Conservation (phyloP, 805 yeast species). For the Hanseniaspora hatyaiensis region DNA sequence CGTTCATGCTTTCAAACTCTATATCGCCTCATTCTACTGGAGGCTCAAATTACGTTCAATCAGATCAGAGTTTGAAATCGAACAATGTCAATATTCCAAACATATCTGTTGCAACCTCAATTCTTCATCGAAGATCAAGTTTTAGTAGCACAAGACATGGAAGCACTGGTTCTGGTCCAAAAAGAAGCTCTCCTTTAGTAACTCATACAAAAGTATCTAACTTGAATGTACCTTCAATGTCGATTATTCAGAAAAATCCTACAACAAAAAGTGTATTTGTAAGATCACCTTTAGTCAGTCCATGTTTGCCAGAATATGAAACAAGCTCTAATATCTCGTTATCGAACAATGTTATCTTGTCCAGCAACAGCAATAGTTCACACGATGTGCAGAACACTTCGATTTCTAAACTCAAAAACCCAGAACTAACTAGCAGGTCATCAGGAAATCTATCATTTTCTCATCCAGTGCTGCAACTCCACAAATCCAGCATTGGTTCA, state of each 20-base stretch:
- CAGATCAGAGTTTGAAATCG: background rate
- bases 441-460: too few species aligned
- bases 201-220: background rate
- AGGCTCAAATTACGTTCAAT: background rate
- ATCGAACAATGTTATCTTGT: too few species aligned
- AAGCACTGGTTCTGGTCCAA: constrained; percentile 33
- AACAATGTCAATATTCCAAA: constrained; percentile 15
- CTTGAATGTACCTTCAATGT: constrained; percentile 38
- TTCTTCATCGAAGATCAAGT: constrained; percentile 22
- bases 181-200: constrained; percentile 45
- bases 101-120: constrained; percentile 17
- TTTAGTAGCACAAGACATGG: constrained; percentile 22
- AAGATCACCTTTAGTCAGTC: constrained; percentile 47
- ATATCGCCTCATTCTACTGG: constrained; percentile 7
- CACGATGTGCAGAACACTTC: too few species aligned
- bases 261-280: constrained; percentile 24
- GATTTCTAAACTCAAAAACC: too few species aligned
- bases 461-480: background rate
- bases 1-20: background rate
- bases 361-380: too few species aligned
- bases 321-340: too few species aligned
- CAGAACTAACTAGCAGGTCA: too few species aligned
- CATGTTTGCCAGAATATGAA: constrained; percentile 32
- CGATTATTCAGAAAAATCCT: constrained; percentile 49
- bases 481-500: constrained; percentile 11